Percentiles rank a stretch among this genome's conserved stretches.
Conservation (phyloP, 768 basidiomycete genomes). For the Lactifluus subvellereus region DNA sequence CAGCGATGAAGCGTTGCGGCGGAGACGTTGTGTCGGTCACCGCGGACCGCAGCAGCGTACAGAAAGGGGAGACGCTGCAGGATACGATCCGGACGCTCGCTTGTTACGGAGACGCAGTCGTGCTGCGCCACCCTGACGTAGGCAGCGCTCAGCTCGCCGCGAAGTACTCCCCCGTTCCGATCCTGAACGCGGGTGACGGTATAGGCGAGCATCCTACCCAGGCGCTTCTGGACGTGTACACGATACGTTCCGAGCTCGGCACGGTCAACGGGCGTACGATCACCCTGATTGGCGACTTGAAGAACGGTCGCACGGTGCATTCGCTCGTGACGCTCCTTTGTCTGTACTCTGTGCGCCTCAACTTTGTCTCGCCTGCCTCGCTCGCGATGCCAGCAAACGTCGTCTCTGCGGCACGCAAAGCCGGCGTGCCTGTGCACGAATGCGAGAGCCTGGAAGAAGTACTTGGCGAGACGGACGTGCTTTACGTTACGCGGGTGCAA, state of each 20-base stretch:
- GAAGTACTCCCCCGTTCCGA: conserved; percentile 90
- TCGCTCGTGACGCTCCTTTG: conserved; percentile 88
- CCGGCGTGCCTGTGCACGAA: conserved; percentile 70
- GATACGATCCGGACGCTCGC: conserved; percentile 93
- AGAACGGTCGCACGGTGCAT: conserved; percentile 97
- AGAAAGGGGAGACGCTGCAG: conserved; percentile 88
- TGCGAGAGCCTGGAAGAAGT: conserved; percentile 91
- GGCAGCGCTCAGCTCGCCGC: conserved; percentile 95
- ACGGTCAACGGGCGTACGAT: conserved; percentile 96
- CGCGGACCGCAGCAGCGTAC: conserved; percentile 77
- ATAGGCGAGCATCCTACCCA: conserved; percentile 97
- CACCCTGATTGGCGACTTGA: conserved; percentile 89
- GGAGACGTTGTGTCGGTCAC: conserved; percentile 88
- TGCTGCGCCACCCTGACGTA: conserved; percentile 89
- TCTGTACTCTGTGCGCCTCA: conserved; percentile 88
- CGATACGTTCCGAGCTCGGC: conserved; percentile 95
- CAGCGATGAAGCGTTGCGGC: conserved; percentile 98
- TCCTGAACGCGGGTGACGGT: conserved; percentile 96
- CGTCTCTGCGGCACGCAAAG: conserved; percentile 75
- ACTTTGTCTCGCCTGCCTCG: conserved; percentile 87
- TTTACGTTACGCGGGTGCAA: conserved; percentile 95
- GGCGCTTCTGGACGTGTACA: conserved; percentile 85
- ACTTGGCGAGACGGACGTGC: conserved; percentile 86
- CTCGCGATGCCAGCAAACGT: conserved; percentile 88
- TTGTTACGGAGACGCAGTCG: conserved; percentile 93